Conservation (phyloP, 1,284 basidiomycete genomes). For the Pseudozyma sp. region DNA sequence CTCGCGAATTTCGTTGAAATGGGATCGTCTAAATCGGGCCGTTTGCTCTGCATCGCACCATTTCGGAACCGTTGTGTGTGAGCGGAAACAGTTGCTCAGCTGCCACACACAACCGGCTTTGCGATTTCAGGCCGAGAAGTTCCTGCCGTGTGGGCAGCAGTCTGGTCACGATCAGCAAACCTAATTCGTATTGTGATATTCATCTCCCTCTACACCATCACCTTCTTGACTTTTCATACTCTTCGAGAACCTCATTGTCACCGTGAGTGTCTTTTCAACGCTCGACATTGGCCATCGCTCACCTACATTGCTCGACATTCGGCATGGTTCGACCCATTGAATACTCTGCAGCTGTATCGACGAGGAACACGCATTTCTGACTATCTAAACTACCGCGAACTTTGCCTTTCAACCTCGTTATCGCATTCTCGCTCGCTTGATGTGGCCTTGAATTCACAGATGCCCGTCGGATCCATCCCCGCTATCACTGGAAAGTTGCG, state of each 20-base stretch:
- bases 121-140: slow-evolving; percentile 10
- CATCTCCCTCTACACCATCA: slow-evolving; percentile 13
- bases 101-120: no score
- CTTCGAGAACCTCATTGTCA: slow-evolving; percentile 22
- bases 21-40: not conserved
- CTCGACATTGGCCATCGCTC: not conserved
- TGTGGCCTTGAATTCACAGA: slow-evolving; percentile 10
- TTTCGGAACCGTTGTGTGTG: slow-evolving; percentile 4
- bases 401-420: not conserved
- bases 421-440: no score
- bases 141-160: not conserved
- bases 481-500: slow-evolving; percentile 67
- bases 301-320: not conserved
- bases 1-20: not conserved
- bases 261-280: slow-evolving; percentile 20
- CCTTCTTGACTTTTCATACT: slow-evolving; percentile 10
- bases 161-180: slow-evolving; percentile 21
- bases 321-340: no score
- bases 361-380: slow-evolving; percentile 14
- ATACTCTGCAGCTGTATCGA: not conserved
- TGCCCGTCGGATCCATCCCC: slow-evolving; percentile 60
- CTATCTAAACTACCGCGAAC: slow-evolving; percentile 2
- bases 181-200: slow-evolving; percentile 1
- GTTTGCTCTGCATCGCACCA: not conserved
- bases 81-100: not conserved